A percentile compares a stretch with the other conserved stretches of the same genome.
These are phyloP conservation scores for Talaromyces sp. DNA, from an alignment of 2,329 filamentous ascomycete species.

Conservation along the genomic window DNA sequence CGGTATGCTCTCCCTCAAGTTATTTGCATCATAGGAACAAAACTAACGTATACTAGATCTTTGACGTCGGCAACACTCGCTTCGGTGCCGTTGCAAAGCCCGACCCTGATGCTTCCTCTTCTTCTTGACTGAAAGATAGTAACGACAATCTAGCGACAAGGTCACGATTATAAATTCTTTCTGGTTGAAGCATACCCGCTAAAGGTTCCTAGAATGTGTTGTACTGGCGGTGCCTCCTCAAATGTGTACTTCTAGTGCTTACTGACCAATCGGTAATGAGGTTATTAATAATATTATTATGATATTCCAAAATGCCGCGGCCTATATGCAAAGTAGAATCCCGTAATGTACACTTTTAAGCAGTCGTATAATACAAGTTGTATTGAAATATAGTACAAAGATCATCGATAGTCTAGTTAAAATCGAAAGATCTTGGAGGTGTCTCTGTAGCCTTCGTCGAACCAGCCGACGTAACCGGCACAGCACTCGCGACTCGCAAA, in stretches of 20 bases:
- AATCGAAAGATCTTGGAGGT: conserved; percentile 17
- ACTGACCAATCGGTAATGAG: neutral
- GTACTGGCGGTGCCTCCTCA: neutral
- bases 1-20: conserved; percentile 45
- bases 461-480: conserved; percentile 12
- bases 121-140: conserved; percentile 3
- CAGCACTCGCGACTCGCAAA: conserved; percentile 22
- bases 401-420: conserved; percentile 10
- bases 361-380: neutral
- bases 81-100: conserved; percentile 58
- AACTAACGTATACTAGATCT: conserved; percentile 48
- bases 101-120: conserved; percentile 13
- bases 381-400: conserved; percentile 15
- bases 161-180: neutral
- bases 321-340: neutral
- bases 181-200: neutral
- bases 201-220: neutral
- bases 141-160: neutral
- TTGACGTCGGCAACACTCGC: conserved; percentile 60
- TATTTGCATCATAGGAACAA: neutral
- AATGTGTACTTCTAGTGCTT: neutral
- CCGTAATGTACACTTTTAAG: conserved; percentile 12
- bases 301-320: neutral
- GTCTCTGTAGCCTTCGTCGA: conserved; percentile 22
- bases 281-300: conserved; percentile 6